Base-by-base conservation (phyloP, 106 monocot species). In the Gastrodia elata region DNA sequence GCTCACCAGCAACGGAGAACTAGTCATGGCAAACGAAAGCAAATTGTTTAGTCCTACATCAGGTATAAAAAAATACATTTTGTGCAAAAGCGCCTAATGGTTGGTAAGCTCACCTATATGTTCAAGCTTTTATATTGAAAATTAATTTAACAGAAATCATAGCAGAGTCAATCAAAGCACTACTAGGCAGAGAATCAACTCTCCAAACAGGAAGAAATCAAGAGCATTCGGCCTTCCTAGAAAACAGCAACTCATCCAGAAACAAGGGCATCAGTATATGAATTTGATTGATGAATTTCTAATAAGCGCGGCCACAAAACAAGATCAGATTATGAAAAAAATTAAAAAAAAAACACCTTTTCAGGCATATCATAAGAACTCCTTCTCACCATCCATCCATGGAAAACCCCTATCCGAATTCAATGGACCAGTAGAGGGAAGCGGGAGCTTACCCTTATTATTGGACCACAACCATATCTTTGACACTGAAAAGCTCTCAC, bases 391-490 rank as follows among this genome's bases (percentile, higher is more conserved):
- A 76, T 70, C 88, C 82, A 76, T 70, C 88, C 87, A 90, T 43
- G 86, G 82, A 61, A 84, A 79, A 22, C 71, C 69, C 0, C 82
- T 78, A 14, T 87, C 84, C 3, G 80, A 15, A 44, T 81, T 74
- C 3, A 77, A 56, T 27, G 80, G 24, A 77, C 77, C 80, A 0
- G 87, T 72, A 25, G 71, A 26, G 2, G 91, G 85, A 30, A 85
- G 56, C 77, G 91, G 85, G 35, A 85, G 56, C 77, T 88, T 88
- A 24, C 86, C 91, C 70, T 91, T 91, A 72, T 84, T 82, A 64
- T 80, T 80, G 35, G 83, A 65, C 91, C 91, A 91, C 75, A 84
- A 80, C 91, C 91, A 92, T 4, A 92, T 92, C 82, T 92, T 92
- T 5, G 91, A 92, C 48, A 88, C 84, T 16, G 91, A 92, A 39